Evolutionary conservation across 1,284 basidiomycete species (phyloP).

Genomic region (Rugosomyces carneus): DNA sequence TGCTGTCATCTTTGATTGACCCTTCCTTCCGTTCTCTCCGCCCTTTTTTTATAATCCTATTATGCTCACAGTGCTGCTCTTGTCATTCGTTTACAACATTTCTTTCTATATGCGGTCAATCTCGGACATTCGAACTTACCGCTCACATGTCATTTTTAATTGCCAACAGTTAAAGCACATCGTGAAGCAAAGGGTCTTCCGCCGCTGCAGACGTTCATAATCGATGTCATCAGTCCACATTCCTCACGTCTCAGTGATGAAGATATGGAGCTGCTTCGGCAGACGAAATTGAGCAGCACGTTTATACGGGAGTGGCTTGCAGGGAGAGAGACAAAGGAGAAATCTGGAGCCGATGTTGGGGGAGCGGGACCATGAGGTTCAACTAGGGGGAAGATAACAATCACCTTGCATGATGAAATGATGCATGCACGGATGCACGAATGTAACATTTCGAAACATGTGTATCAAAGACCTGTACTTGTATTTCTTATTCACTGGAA

Average conservation of each 20-base stretch:
- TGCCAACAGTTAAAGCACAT: slow-evolving; percentile 51
- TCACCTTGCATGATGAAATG: background rate
- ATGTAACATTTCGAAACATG: background rate
- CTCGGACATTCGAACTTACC: background rate
- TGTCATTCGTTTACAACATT: background rate
- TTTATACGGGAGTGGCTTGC: slow-evolving; percentile 83
- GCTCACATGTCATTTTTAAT: background rate
- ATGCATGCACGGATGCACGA: background rate
- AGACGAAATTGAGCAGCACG: slow-evolving; percentile 87
- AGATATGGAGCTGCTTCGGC: slow-evolving; percentile 63
- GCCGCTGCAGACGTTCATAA: slow-evolving; percentile 64
- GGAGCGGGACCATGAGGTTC: background rate
- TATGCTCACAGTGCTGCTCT: background rate
- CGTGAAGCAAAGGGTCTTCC: slow-evolving; percentile 52
- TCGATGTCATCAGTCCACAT: slow-evolving; percentile 80
- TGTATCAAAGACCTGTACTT: background rate
- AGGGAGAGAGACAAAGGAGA: slow-evolving; percentile 25
- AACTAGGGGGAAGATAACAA: background rate
- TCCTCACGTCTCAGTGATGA: slow-evolving; percentile 48
- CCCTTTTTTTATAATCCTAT: background rate
- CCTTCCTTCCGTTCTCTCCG: slow-evolving; percentile 4
- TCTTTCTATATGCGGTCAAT: background rate
- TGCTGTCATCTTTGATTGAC: slow-evolving; percentile 21
- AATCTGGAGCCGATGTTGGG: background rate
- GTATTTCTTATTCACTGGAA: background rate